Conservation (phyloP, 192 early-diverging fungal species). For the Pilaira anomala region DNA sequence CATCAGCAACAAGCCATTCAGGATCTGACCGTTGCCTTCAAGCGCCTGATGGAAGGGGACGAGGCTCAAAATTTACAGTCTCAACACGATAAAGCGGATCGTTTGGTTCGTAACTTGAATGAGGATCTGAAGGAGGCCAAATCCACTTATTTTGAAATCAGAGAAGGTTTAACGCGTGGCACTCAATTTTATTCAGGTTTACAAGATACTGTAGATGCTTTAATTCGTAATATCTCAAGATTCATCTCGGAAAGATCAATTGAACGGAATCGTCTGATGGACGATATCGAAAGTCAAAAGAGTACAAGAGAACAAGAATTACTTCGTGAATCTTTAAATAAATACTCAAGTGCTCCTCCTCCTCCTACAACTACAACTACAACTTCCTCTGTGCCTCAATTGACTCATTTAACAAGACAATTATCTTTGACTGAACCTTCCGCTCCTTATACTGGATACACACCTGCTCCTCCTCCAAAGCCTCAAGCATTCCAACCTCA, state of each 20-base stretch:
- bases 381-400: conserved; percentile 22
- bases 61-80: conserved; percentile 64
- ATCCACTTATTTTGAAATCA: conserved; percentile 61
- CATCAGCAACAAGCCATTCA: conserved; percentile 72
- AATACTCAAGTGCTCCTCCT: conserved; percentile 24
- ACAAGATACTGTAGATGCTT: conserved; percentile 51
- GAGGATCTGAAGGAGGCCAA: conserved; percentile 66
- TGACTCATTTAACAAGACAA: conserved; percentile 23
- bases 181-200: conserved; percentile 69
- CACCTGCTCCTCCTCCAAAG: conserved; percentile 14
- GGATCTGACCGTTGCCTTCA: conserved; percentile 73
- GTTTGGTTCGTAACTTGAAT: conserved; percentile 58
- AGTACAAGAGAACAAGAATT: conserved; percentile 59
- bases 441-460: conserved; percentile 4
- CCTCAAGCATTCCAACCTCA: not conserved
- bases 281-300: conserved; percentile 48
- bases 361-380: conserved; percentile 8
- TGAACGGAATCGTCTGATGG: conserved; percentile 56
- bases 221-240: conserved; percentile 50
- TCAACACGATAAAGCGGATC: conserved; percentile 65
- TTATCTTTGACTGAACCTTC: conserved; percentile 21
- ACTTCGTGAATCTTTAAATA: conserved; percentile 60
- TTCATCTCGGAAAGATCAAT: conserved; percentile 58
- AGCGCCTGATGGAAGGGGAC: conserved; percentile 68
- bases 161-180: conserved; percentile 55